Conservation (phyloP, 2,329 filamentous ascomycete species). For the Elsinoe necatrix region DNA sequence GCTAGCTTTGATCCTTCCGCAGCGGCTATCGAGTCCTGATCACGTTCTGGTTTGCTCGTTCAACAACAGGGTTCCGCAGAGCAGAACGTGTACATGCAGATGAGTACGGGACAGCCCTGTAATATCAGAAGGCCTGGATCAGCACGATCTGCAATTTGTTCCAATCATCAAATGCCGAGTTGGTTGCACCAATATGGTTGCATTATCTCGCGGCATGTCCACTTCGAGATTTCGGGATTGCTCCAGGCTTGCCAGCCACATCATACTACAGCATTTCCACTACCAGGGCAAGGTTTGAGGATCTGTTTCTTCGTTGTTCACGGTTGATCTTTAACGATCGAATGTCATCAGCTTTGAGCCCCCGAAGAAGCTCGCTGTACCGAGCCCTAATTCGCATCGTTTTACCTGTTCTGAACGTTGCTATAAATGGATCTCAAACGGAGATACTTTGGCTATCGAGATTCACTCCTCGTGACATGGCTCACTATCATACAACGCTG, state of each 20-base stretch:
- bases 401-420: constrained; percentile 4
- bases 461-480: not conserved
- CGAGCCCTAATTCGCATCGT: constrained; percentile 9
- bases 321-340: not conserved
- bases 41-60: not conserved
- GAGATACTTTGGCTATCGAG: not conserved
- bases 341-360: constrained; percentile 4
- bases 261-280: not conserved
- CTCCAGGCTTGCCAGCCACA: not conserved
- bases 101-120: not conserved
- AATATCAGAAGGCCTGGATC: constrained; percentile 1
- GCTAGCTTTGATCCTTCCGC: not conserved
- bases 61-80: not conserved
- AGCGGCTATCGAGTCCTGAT: not conserved
- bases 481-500: not conserved
- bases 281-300: not conserved
- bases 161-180: constrained; percentile 12
- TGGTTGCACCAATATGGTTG: not conserved
- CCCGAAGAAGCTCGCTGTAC: not conserved
- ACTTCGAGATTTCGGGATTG: not conserved
- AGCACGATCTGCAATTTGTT: constrained; percentile 1
- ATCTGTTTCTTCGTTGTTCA: constrained; percentile 1
- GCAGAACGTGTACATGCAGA: not conserved
- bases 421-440: constrained; percentile 8
- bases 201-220: not conserved